phyloP scores from a whole-genome alignment of 345 rosid genomes.

The Cardamine resedifolia region DNA sequence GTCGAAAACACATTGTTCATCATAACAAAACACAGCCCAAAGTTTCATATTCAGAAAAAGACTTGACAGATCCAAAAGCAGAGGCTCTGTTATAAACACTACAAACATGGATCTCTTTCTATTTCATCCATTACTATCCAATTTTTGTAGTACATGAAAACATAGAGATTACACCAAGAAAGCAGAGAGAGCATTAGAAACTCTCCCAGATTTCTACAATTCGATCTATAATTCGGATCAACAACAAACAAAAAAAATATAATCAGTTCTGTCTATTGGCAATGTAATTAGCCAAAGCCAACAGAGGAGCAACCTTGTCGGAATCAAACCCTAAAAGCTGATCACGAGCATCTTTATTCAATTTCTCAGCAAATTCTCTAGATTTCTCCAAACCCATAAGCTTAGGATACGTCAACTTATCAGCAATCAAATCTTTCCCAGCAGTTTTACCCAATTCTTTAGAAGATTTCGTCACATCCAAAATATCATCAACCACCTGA shows the following conservation, averaged over 20 bases:
- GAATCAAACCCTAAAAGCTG: constrained; percentile 64
- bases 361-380: constrained; percentile 60
- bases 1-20: background rate
- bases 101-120: background rate
- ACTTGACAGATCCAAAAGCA: background rate
- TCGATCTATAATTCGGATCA: constrained; percentile 1
- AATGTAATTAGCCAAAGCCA: constrained; percentile 86
- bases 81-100: background rate
- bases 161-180: constrained; percentile 8
- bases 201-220: constrained; percentile 12
- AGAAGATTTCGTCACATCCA: constrained; percentile 84
- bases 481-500: constrained; percentile 96
- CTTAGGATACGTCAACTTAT: constrained; percentile 79
- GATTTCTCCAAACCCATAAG: constrained; percentile 84
- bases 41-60: background rate
- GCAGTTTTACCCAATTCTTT: constrained; percentile 90
- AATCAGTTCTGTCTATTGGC: constrained; percentile 73
- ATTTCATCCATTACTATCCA: constrained; percentile 6
- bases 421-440: constrained; percentile 89
- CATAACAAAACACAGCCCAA: background rate
- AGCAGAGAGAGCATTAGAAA: background rate
- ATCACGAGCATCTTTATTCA: constrained; percentile 67
- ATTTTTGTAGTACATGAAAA: constrained; percentile 5
- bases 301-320: constrained; percentile 74
- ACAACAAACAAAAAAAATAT: background rate